Conservation (phyloP, 306 rosid genomes). For the Malus asiatica region DNA sequence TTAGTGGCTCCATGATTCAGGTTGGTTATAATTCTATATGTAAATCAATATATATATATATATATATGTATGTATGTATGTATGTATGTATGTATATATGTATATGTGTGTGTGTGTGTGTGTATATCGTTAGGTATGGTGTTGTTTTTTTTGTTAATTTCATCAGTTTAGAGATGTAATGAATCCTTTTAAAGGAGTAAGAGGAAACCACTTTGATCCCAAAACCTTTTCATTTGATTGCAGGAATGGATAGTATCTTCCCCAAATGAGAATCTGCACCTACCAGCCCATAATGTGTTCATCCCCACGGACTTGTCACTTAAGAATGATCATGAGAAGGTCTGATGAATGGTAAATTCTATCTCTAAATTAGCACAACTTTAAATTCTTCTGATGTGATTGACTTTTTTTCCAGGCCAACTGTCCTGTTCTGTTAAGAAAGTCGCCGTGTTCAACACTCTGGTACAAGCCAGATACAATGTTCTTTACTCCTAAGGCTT, state of each 20-base stretch:
- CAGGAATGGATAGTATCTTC: conserved; percentile 80
- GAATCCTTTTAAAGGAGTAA: not conserved
- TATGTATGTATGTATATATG: no score
- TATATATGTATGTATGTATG: no score
- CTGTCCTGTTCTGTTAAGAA: conserved; percentile 61
- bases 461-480: conserved; percentile 86
- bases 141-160: not conserved
- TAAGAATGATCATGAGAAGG: conserved; percentile 54
- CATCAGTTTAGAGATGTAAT: conserved; percentile 6
- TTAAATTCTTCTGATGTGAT: conserved; percentile 16
- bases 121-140: not conserved
- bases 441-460: conserved; percentile 60
- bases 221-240: conserved; percentile 18
- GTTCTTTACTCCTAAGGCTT: conserved; percentile 84
- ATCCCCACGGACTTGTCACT: conserved; percentile 83
- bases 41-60: no score
- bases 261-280: conserved; percentile 64
- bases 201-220: not conserved
- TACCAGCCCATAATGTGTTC: conserved; percentile 71
- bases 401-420: conserved; percentile 50
- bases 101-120: no score
- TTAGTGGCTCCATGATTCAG: conserved; percentile 51
- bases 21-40: conserved; percentile 27
- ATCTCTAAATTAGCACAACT: not conserved
- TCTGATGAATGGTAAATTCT: conserved; percentile 16